Base-by-base conservation (phyloP, 2,329 filamentous ascomycete species). In the Hypoxylon sp. region DNA sequence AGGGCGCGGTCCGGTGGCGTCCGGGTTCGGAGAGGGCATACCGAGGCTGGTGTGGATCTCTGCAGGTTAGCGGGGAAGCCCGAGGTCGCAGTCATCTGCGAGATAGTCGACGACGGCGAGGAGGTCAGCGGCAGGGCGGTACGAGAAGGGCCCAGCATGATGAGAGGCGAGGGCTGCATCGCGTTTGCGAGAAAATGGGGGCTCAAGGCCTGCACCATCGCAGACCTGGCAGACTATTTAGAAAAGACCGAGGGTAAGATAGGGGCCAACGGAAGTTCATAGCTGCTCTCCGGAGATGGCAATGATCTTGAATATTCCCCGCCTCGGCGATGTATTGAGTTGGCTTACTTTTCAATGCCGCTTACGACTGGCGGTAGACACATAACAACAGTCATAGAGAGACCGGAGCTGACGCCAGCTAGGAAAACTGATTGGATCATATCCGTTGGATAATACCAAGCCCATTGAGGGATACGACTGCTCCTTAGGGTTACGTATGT, bases 151-250 rank as follows among this genome's bases (percentile, higher is more conserved):
- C 84, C 88, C n/a, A 91, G 89, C 21, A 99, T 99, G 95, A 88
- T 98, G 87, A 80, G 92, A 66, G 86, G 92, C 63, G 92, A 97
- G 78, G 90, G 86, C 31, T 97, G 93, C 77, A 80, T 99, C 71
- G 84, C 81, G 47, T 99, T 99, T 82, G 95, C 92, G 23, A 86
- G 87, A 75, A 87, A 83, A 76, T 98, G 90, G 87, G 92, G 92
- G 3, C 80, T 99, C 67, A 95, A 90, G 80, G 92, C 96, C 57
- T 96, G 93, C 77, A 98, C 95, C 24, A 98, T 99, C 77, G 92
- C 94, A 73, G 92, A 94, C 76, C 76, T 99, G 77, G 88, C 94
- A 23, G 81, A 79, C 55, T 90, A 96, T 73, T 78, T 97, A 56
- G 89, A 95, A 75, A 88, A 86, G 79, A 87, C 81, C 33, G 88